These are phyloP conservation scores for Gynandropsis gynandra DNA, from an alignment of 345 rosid species.

Conservation along the genomic window DNA sequence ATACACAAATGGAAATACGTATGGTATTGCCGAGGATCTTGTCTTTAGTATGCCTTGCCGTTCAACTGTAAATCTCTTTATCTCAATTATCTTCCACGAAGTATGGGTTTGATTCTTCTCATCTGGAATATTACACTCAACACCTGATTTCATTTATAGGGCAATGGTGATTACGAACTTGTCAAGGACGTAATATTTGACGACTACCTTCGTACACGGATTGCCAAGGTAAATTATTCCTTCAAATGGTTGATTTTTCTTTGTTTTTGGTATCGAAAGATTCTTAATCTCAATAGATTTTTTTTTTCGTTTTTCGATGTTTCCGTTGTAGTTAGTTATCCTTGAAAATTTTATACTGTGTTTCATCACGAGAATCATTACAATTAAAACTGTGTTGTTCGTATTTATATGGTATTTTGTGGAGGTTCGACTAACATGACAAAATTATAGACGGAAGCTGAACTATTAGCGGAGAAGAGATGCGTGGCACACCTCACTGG, in stretches of 20 bases:
- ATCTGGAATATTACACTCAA: background rate
- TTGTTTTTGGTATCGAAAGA: conserved; percentile 5
- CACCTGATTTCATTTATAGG: conserved; percentile 34
- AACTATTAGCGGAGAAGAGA: conserved; percentile 83
- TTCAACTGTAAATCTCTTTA: conserved; percentile 50
- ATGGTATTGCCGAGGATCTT: conserved; percentile 74
- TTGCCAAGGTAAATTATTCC: conserved; percentile 54
- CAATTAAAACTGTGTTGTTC: too few species aligned
- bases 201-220: conserved; percentile 67
- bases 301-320: too few species aligned
- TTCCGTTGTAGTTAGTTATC: too few species aligned
- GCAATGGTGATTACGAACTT: conserved; percentile 93
- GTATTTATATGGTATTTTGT: background rate
- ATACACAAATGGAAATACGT: conserved; percentile 79
- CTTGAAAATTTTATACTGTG: background rate
- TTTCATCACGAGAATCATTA: background rate
- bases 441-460: conserved; percentile 66
- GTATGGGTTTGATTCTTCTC: background rate
- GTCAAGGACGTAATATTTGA: conserved; percentile 78
- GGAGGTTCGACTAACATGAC: conserved; percentile 1
- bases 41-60: conserved; percentile 99
- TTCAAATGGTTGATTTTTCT: conserved; percentile 8
- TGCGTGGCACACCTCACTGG: conserved; percentile 98
- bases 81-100: background rate
- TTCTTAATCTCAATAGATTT: too few species aligned